Evolutionary conservation across 495 filamentous ascomycete genomes (phyloP).

Genomic region (Penicillium odoratum): DNA sequence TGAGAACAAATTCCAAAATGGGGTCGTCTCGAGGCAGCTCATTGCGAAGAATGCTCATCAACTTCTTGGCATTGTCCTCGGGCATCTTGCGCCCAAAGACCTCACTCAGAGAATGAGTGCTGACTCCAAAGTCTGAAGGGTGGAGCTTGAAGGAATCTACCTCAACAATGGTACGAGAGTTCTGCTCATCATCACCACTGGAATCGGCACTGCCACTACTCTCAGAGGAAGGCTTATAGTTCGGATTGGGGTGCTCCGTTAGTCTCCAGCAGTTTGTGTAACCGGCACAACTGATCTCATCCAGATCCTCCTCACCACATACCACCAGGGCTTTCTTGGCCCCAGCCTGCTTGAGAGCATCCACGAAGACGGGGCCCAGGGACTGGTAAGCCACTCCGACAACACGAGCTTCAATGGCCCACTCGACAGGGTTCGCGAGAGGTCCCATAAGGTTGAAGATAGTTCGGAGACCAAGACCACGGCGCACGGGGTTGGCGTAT

Average conservation of each 20-base stretch:
- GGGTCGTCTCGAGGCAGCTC: conserved; percentile 73
- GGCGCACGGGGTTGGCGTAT: conserved; percentile 78
- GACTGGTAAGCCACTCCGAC: conserved; percentile 86
- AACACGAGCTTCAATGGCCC: conserved; percentile 79
- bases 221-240: conserved; percentile 27
- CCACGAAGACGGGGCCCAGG: conserved; percentile 82
- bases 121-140: conserved; percentile 83
- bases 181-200: conserved; percentile 27
- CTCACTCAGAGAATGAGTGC: conserved; percentile 66
- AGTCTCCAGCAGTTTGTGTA: conserved; percentile 85
- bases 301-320: conserved; percentile 90
- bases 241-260: conserved; percentile 52
- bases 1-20: conserved; percentile 87
- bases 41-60: conserved; percentile 72
- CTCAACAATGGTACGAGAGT: conserved; percentile 48
- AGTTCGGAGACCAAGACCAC: conserved; percentile 82
- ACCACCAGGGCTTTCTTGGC: conserved; percentile 84
- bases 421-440: conserved; percentile 82
- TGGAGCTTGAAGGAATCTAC: conserved; percentile 73
- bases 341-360: conserved; percentile 76
- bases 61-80: conserved; percentile 78
- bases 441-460: conserved; percentile 97
- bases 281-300: conserved; percentile 91
- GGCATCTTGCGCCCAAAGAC: conserved; percentile 86
- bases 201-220: conserved; percentile 35